Conservation (phyloP, 805 yeast genomes). For the Geotrichum ghanense region DNA sequence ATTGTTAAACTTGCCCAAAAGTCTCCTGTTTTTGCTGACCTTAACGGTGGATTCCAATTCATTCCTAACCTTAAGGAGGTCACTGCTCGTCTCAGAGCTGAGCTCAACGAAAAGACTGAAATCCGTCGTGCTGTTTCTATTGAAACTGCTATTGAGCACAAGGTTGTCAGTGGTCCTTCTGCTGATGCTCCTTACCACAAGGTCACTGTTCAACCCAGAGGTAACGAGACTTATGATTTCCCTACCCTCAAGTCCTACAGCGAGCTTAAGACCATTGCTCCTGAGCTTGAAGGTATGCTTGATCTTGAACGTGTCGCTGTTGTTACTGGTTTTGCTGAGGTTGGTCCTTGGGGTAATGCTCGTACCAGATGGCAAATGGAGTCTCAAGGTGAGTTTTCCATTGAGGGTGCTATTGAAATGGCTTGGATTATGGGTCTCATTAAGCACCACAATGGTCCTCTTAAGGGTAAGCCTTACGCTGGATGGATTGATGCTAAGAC, state of each 20-base stretch:
- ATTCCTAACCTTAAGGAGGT: conserved; percentile 83
- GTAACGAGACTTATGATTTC: conserved; percentile 90
- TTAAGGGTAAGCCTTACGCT: conserved; percentile 75
- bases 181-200: conserved; percentile 79
- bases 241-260: conserved; percentile 74
- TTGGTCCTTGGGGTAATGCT: conserved; percentile 98
- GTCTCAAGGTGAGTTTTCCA: conserved; percentile 83
- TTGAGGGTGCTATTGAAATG: conserved; percentile 98
- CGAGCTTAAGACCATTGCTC: conserved; percentile 52
- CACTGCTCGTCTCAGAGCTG: conserved; percentile 64
- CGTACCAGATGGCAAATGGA: conserved; percentile 99
- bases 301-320: conserved; percentile 89
- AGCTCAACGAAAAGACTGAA: conserved; percentile 71
- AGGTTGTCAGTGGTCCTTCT: conserved; percentile 72
- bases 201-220: conserved; percentile 79
- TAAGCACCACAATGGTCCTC: conserved; percentile 84
- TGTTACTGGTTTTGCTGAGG: conserved; percentile 96
- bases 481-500: conserved; percentile 98
- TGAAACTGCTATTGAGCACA: conserved; percentile 83
- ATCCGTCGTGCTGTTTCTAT: conserved; percentile 90
- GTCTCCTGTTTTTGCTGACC: conserved; percentile 92
- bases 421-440: conserved; percentile 99
- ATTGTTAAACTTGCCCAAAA: conserved; percentile 80
- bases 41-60: conserved; percentile 97
- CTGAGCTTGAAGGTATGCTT: conserved; percentile 75